Evolutionary conservation across 345 rosid species (phyloP), one percentile per base, ranked within the genome.

Genomic region (Gossypium bickii): DNA sequence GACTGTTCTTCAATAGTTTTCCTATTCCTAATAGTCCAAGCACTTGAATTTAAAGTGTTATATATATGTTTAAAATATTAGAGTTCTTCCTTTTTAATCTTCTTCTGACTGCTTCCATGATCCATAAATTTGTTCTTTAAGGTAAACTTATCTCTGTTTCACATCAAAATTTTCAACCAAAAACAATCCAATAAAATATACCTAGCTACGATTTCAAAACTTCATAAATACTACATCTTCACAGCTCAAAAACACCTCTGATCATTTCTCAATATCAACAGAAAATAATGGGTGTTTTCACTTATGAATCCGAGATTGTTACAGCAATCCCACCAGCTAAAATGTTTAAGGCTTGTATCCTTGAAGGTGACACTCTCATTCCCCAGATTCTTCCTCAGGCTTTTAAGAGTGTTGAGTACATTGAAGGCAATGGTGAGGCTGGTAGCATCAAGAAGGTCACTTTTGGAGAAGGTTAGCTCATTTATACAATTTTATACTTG

Each of bases 381-480:
- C 80, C 83, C 22, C 81, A 75, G 70, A 22, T 78, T 18, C 4
- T 77, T 25, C 91, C 91, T 0, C 76, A 74, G 2, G 87, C 76
- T 12, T 27, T 86, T 29, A 69, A 73, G 78, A 25, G 64, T 11
- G 25, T 59, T 22, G 63, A 24, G 63, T 7, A 10, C 16, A 13
- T 83, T 10, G 72, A 83, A 72, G 90, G 90, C 20, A 70, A 77
- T 44, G 87, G 87, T 7, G 86, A 76, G 0, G 51, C 80, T 2
- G 86, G 84, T 12, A 80, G 63, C 75, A 55, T 80, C 80, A 78
- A 72, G 76, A 11, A 78, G 38, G 10, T 78, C 41, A 73, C 41
- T n/a, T 80, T 78, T 13, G 74, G 25, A 0, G 78, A 60, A 10
- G 43, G 65, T 34, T 5, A 4, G 41, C 41, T 53, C n/a, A 51